A percentile compares a stretch with the other conserved stretches of the same genome.
These are phyloP conservation scores for Saccharomyces kudriavzevii DNA, from an alignment of 805 yeast genomes.

Conservation along the genomic window DNA sequence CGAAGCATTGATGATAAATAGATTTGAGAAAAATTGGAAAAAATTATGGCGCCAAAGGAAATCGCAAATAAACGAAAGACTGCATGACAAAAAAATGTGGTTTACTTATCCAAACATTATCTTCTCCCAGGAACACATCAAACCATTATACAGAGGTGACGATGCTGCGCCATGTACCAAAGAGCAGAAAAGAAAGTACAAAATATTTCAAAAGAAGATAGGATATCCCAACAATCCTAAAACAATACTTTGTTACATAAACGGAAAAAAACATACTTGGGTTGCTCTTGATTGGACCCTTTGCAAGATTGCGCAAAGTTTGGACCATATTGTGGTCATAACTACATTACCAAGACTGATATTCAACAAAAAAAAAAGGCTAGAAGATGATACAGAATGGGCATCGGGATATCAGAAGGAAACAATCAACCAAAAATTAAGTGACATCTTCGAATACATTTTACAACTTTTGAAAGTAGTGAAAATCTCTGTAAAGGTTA, in stretches of 20 bases:
- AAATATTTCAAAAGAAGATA: conserved; percentile 14
- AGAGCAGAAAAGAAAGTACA: conserved; percentile 18
- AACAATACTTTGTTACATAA: conserved; percentile 52
- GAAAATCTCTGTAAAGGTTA: conserved; percentile 19
- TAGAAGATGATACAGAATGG: conserved; percentile 19
- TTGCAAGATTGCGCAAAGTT: conserved; percentile 45
- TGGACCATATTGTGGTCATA: conserved; percentile 59
- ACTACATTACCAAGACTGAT: conserved; percentile 32
- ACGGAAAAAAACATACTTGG: conserved; percentile 76
- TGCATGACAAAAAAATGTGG: conserved; percentile 10
- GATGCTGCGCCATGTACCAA: conserved; percentile 22
- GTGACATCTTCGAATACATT: conserved; percentile 19
- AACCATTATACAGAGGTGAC: conserved; percentile 4
- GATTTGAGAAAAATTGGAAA: conserved; percentile 17
- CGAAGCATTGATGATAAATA: conserved; percentile 27
- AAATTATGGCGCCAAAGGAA: conserved; percentile 17
- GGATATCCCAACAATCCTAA: conserved; percentile 32
- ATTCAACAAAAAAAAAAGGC: not conserved
- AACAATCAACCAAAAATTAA: conserved; percentile 16
- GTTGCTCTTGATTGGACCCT: conserved; percentile 69
- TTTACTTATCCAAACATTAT: conserved; percentile 20
- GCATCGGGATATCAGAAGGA: conserved; percentile 25
- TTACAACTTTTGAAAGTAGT: conserved; percentile 10
- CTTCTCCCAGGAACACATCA: conserved; percentile 6
- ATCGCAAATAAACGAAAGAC: conserved; percentile 12